Evolutionary conservation across 169 alveolate genomes (phyloP).

Genomic region (Plasmodium yoelii): DNA sequence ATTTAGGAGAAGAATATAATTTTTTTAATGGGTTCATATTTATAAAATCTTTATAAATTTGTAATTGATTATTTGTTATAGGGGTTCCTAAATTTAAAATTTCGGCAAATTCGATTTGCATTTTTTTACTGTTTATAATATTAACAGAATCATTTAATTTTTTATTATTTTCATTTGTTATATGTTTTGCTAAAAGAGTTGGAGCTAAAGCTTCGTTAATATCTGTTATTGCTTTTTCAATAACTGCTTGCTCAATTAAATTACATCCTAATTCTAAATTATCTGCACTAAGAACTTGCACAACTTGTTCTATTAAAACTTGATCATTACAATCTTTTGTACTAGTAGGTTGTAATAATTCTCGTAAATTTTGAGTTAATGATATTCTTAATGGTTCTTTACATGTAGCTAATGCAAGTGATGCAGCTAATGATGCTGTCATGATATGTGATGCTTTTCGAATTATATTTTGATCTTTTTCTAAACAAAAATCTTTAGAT

Average conservation of each 20-base stretch:
- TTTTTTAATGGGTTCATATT: constrained; percentile 75
- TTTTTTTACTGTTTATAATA: constrained; percentile 25
- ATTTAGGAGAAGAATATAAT: constrained; percentile 76
- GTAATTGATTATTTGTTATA: constrained; percentile 70
- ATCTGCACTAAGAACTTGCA: constrained; percentile 92
- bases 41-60: constrained; percentile 81
- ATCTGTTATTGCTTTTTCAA: constrained; percentile 91
- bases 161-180: constrained; percentile 35
- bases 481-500: constrained; percentile 96
- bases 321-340: constrained; percentile 90
- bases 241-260: constrained; percentile 94
- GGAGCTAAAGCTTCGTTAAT: constrained; percentile 77
- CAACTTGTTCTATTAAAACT: constrained; percentile 91
- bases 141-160: constrained; percentile 26
- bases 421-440: constrained; percentile 94
- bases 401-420: constrained; percentile 96
- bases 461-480: constrained; percentile 92
- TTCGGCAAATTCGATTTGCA: constrained; percentile 51
- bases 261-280: constrained; percentile 96
- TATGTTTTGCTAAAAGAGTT: constrained; percentile 42
- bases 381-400: constrained; percentile 95
- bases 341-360: constrained; percentile 87
- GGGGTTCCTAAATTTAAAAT: constrained; percentile 55
- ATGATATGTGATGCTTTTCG: constrained; percentile 93
- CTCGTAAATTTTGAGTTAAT: constrained; percentile 92